Evolutionary conservation across 495 filamentous ascomycete genomes (phyloP).

Genomic region (Aspergillus sclerotioniger): DNA sequence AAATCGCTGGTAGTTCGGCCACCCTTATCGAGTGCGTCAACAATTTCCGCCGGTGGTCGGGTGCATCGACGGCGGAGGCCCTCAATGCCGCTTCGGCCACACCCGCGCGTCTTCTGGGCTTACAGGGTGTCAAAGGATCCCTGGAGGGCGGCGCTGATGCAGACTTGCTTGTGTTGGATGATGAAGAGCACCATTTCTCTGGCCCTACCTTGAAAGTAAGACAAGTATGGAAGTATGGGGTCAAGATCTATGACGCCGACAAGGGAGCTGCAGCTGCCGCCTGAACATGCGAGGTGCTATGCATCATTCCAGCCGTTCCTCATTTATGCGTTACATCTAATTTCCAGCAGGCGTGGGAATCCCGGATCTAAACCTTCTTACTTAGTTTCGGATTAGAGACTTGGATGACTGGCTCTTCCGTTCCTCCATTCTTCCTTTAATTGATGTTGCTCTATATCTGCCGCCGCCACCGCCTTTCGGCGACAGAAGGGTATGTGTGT

Average conservation of each 20-base stretch:
- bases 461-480: too few relatives aligned
- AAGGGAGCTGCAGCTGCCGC: constrained; percentile 20
- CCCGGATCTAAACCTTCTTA: neutral
- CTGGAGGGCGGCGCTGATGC: constrained; percentile 72
- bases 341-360: neutral
- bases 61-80: constrained; percentile 59
- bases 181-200: constrained; percentile 44
- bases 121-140: constrained; percentile 64
- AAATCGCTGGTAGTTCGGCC: constrained; percentile 69
- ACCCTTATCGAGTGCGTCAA: constrained; percentile 77
- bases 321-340: neutral
- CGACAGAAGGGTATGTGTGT: neutral
- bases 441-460: constrained; percentile 1
- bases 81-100: constrained; percentile 68
- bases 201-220: constrained; percentile 57
- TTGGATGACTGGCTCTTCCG: neutral
- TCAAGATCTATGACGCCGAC: constrained; percentile 43
- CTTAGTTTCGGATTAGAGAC: neutral
- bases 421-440: constrained; percentile 7
- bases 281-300: neutral
- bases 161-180: constrained; percentile 70
- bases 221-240: constrained; percentile 79
- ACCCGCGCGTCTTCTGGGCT: constrained; percentile 70
- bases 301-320: neutral
- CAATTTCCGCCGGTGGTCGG: constrained; percentile 74